Percentiles rank a stretch among this genome's conserved stretches.
Conservation (phyloP, 306 rosid species). For the Inga leiocalycina region DNA sequence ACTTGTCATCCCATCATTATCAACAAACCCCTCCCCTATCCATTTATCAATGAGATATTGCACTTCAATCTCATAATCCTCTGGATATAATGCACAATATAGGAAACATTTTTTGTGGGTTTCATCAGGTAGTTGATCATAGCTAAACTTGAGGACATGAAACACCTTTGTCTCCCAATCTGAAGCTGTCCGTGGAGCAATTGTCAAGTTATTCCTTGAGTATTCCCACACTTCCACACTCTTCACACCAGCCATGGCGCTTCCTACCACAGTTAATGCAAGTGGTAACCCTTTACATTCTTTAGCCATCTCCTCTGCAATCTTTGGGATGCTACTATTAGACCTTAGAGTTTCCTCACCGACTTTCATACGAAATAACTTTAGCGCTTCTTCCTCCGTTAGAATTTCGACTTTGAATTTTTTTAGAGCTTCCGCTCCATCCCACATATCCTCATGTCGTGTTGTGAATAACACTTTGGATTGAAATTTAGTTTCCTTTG, state of each 20-base stretch:
- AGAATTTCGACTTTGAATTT: neutral
- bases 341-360: too few species aligned
- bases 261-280: neutral
- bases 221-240: neutral
- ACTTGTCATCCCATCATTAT: neutral
- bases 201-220: neutral
- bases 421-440: neutral
- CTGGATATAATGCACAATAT: neutral
- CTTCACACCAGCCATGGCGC: neutral
- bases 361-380: too few species aligned
- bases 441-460: neutral
- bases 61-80: neutral
- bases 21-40: neutral
- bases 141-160: neutral
- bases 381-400: neutral
- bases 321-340: neutral
- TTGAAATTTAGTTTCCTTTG: neutral
- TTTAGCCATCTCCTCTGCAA: neutral
- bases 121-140: neutral
- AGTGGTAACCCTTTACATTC: neutral
- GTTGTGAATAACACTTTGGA: neutral
- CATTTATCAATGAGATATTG: neutral
- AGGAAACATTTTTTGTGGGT: neutral
- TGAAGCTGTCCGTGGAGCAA: neutral
- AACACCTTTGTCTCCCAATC: neutral